Percentiles rank a stretch among this genome's conserved stretches.
These are phyloP conservation scores for Quercus parvula DNA, from an alignment of 306 rosid species.

Conservation along the genomic window DNA sequence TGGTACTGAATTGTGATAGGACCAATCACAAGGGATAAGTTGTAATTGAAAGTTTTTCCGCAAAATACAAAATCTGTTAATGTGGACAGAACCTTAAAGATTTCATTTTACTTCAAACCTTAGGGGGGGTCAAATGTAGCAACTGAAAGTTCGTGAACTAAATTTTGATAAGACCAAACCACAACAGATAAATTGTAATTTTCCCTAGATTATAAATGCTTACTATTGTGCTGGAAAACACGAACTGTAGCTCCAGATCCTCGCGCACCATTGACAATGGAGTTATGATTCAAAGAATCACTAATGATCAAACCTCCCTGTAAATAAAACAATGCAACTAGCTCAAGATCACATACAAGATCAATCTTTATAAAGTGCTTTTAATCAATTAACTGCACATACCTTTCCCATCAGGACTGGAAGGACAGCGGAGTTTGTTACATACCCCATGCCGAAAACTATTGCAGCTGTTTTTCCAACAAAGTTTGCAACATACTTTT, in stretches of 20 bases:
- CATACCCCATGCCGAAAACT: conserved; percentile 91
- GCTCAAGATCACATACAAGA: not conserved
- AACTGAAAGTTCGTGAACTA: too few relatives aligned
- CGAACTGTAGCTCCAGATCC: conserved; percentile 95
- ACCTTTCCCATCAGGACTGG: conserved; percentile 81
- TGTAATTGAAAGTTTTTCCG: too few relatives aligned
- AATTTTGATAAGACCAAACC: too few relatives aligned
- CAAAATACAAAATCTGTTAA: too few relatives aligned
- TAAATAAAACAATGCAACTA: too few relatives aligned
- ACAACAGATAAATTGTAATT: too few relatives aligned
- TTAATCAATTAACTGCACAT: not conserved
- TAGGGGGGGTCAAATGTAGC: too few relatives aligned
- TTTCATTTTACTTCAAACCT: too few relatives aligned
- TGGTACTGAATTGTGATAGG: too few relatives aligned
- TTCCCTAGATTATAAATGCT: not conserved
- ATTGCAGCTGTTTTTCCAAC: conserved; percentile 73
- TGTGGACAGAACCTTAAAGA: too few relatives aligned
- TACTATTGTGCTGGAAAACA: conserved; percentile 80
- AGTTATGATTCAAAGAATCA: conserved; percentile 85
- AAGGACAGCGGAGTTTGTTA: conserved; percentile 81
- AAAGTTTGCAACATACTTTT: conserved; percentile 61
- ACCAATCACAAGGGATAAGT: too few relatives aligned
- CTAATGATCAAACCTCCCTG: conserved; percentile 86
- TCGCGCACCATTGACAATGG: conserved; percentile 85
- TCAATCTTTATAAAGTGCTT: not conserved